These are phyloP conservation scores for Diaporthe citriasiana DNA, from an alignment of 2,329 filamentous ascomycete genomes.

Conservation along the genomic window DNA sequence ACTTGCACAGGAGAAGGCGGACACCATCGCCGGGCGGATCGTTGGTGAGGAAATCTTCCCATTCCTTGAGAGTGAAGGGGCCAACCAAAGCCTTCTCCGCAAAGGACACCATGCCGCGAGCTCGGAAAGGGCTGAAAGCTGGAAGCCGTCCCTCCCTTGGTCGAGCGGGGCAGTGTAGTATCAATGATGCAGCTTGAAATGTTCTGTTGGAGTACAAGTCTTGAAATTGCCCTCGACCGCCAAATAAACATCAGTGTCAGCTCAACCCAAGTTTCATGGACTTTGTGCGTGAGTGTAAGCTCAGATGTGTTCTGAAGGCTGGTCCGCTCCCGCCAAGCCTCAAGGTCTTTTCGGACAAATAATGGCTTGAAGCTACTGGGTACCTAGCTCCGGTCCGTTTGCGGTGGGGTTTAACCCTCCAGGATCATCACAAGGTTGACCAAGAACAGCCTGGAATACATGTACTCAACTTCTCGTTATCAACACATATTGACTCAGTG, in stretches of 20 bases:
- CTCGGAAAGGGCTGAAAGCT: too few species aligned
- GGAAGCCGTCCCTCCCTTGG: background rate
- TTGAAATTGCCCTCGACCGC: background rate
- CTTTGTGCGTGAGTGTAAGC: too few species aligned
- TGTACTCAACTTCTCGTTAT: background rate
- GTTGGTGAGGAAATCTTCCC: slow-evolving; percentile 9
- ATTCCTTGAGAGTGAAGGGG: slow-evolving; percentile 15
- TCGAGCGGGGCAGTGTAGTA: background rate
- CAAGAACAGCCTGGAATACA: background rate
- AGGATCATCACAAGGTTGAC: background rate
- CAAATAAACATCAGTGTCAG: background rate
- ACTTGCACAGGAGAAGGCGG: slow-evolving; percentile 26
- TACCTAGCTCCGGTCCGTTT: background rate
- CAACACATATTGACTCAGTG: background rate
- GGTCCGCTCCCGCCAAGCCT: too few species aligned
- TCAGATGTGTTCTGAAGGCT: background rate
- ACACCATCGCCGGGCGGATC: slow-evolving; percentile 18
- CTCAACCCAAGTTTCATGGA: background rate
- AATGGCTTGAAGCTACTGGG: background rate
- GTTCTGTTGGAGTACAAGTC: too few species aligned
- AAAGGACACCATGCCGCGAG: slow-evolving; percentile 2
- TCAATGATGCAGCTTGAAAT: background rate
- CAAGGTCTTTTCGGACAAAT: background rate
- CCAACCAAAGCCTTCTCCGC: slow-evolving; percentile 7
- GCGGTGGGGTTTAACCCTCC: slow-evolving; percentile 5